Base-by-base conservation (phyloP, 2,329 filamentous ascomycete genomes). In the Ceratocystis harringtonii region DNA sequence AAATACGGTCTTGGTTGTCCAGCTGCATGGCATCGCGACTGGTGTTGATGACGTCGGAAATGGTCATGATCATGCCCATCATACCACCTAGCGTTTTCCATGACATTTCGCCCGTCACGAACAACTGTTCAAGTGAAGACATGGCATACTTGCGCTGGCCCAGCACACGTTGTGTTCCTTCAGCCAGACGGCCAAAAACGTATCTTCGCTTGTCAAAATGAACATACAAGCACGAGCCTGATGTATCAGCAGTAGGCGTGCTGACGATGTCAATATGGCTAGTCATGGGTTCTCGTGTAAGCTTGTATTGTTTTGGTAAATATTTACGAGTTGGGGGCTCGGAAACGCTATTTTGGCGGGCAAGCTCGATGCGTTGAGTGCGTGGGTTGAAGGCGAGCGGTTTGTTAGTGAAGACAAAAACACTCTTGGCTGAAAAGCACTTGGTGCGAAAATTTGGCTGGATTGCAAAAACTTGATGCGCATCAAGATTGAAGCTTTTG, bases 191-290 rank as follows among this genome's bases (percentile, higher is more conserved):
- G 22, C 94, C 94, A 71, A 99, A 88, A 17, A 96, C 70, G 74
- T 99, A 99, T 66, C 89, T 83, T 70, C 87, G 86, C 71, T 85
- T 83, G 70, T 92, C 89, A 72, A 91, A 92, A 72, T 92, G 86
- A 5, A 99, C 78, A 45, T 90, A 73, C 41, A 97, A 74, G 62
- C 84, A 82, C 1, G 90, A 89, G 64, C 92, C 92, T 0, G 86
- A 83, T 22, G 91, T 96, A 75, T 99, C 94, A 67, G 87, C 87
- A 69, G 92, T 94, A 15, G 92, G 92, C 67, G 88, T 88, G 19
- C 86, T 88, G 68, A 92, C 74, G 70, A 97, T 77, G 74, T 95
- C 86, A 66, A 92, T 79, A 71, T 79, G 84, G 72, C 81, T 87
- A 70, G 85, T 81, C 92, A 96, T 96, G 68, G 69, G 73, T 65